These are phyloP conservation scores for Magnaporthiopsis rhizophila DNA, from an alignment of 2,329 filamentous ascomycete genomes.

Conservation along the genomic window DNA sequence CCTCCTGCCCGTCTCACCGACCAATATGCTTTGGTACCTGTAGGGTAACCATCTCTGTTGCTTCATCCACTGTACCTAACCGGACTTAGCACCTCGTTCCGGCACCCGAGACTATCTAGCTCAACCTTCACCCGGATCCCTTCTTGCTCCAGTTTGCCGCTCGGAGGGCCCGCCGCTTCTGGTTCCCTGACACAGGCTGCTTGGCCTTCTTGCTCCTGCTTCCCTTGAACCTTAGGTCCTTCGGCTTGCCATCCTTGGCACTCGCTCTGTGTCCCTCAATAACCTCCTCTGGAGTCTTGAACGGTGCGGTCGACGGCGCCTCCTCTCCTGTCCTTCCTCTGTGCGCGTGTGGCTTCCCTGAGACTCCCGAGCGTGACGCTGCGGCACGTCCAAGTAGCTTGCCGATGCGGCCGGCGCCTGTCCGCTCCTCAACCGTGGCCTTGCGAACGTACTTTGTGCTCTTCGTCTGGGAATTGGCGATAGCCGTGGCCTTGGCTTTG, in stretches of 20 bases:
- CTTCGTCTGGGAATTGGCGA: constrained; percentile 25
- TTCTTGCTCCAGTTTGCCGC: constrained; percentile 14
- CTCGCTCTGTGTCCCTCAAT: constrained; percentile 73
- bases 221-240: constrained; percentile 49
- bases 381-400: constrained; percentile 64
- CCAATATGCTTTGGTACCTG: too few relatives aligned
- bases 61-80: background rate
- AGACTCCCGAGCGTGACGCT: constrained; percentile 39
- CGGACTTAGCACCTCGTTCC: background rate
- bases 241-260: constrained; percentile 55
- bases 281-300: constrained; percentile 59
- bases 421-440: constrained; percentile 56
- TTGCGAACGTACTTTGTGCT: constrained; percentile 59
- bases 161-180: constrained; percentile 19
- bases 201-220: constrained; percentile 36
- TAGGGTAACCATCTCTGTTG: background rate
- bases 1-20: too few relatives aligned
- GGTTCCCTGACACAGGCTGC: constrained; percentile 37
- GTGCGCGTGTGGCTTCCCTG: constrained; percentile 17
- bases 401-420: constrained; percentile 62
- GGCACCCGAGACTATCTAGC: background rate
- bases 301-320: constrained; percentile 9
- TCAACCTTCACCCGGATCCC: background rate
- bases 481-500: constrained; percentile 25
- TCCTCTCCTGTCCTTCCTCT: constrained; percentile 15